phyloP scores from a whole-genome alignment of 805 yeast species.

The Isabelozyma pseudorhagii region DNA sequence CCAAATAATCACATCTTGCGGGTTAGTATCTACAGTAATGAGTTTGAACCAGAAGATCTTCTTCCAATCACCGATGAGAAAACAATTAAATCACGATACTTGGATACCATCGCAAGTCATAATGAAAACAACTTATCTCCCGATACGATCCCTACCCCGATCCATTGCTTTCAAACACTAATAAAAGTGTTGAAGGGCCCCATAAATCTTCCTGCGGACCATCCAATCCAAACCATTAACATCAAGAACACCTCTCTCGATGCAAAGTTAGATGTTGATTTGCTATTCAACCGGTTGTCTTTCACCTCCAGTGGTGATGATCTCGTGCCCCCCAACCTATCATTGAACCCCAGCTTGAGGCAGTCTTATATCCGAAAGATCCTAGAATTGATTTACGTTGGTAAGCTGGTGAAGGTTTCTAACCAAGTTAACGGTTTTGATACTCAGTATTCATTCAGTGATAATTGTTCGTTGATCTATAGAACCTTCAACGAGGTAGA shows the following conservation, averaged over 20 bases:
- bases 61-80: conserved; percentile 42
- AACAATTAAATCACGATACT: conserved; percentile 51
- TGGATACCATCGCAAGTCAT: conserved; percentile 29
- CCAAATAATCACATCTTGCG: conserved; percentile 35
- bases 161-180: conserved; percentile 59
- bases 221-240: conserved; percentile 54
- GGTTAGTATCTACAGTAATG: conserved; percentile 51
- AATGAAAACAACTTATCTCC: conserved; percentile 21
- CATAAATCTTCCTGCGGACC: conserved; percentile 39
- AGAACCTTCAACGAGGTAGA: conserved; percentile 35
- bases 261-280: conserved; percentile 52
- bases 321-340: conserved; percentile 49
- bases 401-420: conserved; percentile 2
- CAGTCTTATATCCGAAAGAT: conserved; percentile 56
- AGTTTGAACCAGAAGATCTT: conserved; percentile 48
- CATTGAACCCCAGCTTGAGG: conserved; percentile 19
- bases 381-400: conserved; percentile 47
- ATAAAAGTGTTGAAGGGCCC: conserved; percentile 69
- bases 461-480: conserved; percentile 30
- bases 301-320: conserved; percentile 37
- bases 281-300: conserved; percentile 46
- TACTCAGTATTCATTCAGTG: conserved; percentile 27
- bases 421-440: conserved; percentile 19
- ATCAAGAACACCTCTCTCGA: conserved; percentile 49
- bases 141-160: conserved; percentile 46